Evolutionary conservation across 2,329 filamentous ascomycete genomes (phyloP).

Genomic region (Diplodia corticola): DNA sequence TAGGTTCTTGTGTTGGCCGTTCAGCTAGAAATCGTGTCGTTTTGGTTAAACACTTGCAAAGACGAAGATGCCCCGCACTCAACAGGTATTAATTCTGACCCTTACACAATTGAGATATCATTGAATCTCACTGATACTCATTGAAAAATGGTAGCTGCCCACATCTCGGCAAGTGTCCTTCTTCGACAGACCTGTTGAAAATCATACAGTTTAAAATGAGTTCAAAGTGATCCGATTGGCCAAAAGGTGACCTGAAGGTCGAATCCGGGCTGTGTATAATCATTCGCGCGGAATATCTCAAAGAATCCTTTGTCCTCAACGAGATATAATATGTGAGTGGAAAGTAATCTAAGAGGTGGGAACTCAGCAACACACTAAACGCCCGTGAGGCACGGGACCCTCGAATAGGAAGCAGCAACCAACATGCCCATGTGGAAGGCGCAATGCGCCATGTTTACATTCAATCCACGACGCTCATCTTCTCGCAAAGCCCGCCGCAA

Average conservation of each 20-base stretch:
- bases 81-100: no score
- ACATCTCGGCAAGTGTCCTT: no score
- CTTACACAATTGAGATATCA: no score
- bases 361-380: not conserved
- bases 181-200: not conserved
- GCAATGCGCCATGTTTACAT: not conserved
- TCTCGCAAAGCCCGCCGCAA: not conserved
- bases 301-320: not conserved
- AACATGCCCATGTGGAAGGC: not conserved
- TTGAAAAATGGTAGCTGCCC: no score
- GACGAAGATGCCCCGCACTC: no score
- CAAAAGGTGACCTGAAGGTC: not conserved
- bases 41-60: no score
- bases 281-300: not conserved
- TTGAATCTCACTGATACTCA: no score
- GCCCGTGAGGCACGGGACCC: no score
- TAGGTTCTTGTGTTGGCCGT: no score
- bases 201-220: not conserved
- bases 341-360: not conserved
- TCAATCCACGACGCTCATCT: not conserved
- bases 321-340: not conserved
- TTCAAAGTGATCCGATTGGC: rapidly evolving
- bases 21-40: no score
- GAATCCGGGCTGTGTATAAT: not conserved
- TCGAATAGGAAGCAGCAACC: not conserved